Evolutionary conservation across 208 protist genomes (phyloP), one percentile per base, ranked within the genome.

Genomic region (Leishmania amazonensis): DNA sequence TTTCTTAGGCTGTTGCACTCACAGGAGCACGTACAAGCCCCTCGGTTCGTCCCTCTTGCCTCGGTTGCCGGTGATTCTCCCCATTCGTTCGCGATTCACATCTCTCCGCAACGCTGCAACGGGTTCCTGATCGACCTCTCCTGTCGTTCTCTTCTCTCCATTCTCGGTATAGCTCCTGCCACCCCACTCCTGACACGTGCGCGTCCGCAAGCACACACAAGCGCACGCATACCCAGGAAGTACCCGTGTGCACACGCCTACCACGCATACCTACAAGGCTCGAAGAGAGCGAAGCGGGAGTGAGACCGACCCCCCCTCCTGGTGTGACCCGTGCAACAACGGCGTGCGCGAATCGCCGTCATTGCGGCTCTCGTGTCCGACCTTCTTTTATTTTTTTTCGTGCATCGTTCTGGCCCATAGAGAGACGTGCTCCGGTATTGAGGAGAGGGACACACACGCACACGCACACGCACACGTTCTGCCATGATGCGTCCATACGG

Each of bases 401-500:
- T 24, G 15, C 19, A 19, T 45, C 35, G 24, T 47, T 72, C 35
- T 31, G 8, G 19, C 53, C 3, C 40, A 47, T 47, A n/a, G 15
- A 40, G 15, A 40, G 45, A 1, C 67, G 38, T 47, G 38, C 13
- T 24, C 24, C 24, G 24, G 4, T 9, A 31, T 70, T 45, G 64
- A 70, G 64, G 45, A 28, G 35, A 54, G 15, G 11, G 67, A n/a
- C 21, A 28, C 58, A 8, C 7, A 31, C 58, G 21, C 65, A 49
- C 17, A 17, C 45, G 45, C 70, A 74, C 67, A 28, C 42, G 28
- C 42, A 31, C 38, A 28, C 11, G 24, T 17, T 24, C n/a, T 31
- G 9, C 28, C 54, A 49, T 31, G 11, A 85, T 85, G 81, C 81
- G 76, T 2, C 65, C 42, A 5, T 81, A 38, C 40, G 40, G 71